A percentile compares a stretch with the other conserved stretches of the same genome.
Evolutionary conservation across 805 yeast species (phyloP).

Genomic region (Kurtzmaniella cleridarum): DNA sequence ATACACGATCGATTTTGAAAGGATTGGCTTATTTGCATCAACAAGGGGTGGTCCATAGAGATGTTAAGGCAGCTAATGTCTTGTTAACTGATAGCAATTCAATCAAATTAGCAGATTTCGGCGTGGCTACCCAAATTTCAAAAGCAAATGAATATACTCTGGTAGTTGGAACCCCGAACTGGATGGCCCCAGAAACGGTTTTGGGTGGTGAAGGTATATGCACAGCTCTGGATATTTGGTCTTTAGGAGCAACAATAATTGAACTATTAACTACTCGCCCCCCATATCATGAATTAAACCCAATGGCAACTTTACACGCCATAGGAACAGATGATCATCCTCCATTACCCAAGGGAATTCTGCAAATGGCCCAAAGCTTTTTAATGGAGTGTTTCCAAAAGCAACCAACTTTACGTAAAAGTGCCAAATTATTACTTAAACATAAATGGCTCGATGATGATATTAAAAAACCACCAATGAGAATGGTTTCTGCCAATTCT

Average conservation of each 20-base stretch:
- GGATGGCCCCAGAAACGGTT: slow-evolving; percentile 99
- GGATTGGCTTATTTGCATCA: slow-evolving; percentile 63
- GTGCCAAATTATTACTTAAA: slow-evolving; percentile 49
- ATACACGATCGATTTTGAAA: slow-evolving; percentile 48
- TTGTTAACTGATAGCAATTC: slow-evolving; percentile 58
- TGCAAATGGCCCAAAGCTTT: slow-evolving; percentile 48
- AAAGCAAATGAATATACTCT: slow-evolving; percentile 26
- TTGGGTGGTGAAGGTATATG: slow-evolving; percentile 75
- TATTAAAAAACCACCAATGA: neutral
- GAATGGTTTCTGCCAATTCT: neutral
- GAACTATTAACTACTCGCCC: slow-evolving; percentile 85
- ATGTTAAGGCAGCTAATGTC: slow-evolving; percentile 90
- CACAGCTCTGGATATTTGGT: slow-evolving; percentile 89
- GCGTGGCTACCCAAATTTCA: slow-evolving; percentile 71
- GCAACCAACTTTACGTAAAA: slow-evolving; percentile 53
- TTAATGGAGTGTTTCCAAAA: slow-evolving; percentile 65
- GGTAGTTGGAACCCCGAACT: slow-evolving; percentile 84
- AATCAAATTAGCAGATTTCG: slow-evolving; percentile 90
- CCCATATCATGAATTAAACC: slow-evolving; percentile 72
- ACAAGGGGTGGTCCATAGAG: slow-evolving; percentile 79
- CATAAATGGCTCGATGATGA: slow-evolving; percentile 54
- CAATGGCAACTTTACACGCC: slow-evolving; percentile 78
- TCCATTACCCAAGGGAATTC: slow-evolving; percentile 52
- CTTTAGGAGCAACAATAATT: slow-evolving; percentile 89
- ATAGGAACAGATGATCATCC: slow-evolving; percentile 74